Conservation (phyloP, 768 basidiomycete genomes). For the Russula earlei region DNA sequence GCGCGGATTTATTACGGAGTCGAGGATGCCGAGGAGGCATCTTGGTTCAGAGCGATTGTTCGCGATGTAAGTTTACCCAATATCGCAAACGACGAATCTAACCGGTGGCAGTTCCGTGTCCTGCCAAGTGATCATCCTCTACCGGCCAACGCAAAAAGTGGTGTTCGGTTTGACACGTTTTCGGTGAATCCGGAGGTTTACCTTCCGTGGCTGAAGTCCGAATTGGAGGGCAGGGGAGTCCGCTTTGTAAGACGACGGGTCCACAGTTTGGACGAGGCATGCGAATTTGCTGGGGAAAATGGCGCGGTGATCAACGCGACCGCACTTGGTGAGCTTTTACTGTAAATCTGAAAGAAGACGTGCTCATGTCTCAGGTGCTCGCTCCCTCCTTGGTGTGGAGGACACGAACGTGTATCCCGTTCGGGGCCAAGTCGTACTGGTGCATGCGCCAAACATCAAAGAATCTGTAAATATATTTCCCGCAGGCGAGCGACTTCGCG, state of each 20-base stretch:
- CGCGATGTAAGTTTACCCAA: slow-evolving; percentile 28
- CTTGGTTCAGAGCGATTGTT: slow-evolving; percentile 34
- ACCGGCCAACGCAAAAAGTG: slow-evolving; percentile 29
- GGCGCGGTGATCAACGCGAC: slow-evolving; percentile 49
- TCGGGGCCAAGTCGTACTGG: slow-evolving; percentile 74
- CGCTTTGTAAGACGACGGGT: slow-evolving; percentile 36
- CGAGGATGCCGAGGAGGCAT: slow-evolving; percentile 16
- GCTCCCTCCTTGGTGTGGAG: slow-evolving; percentile 71
- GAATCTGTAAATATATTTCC: slow-evolving; percentile 24
- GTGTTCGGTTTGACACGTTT: slow-evolving; percentile 37
- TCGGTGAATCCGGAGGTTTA: slow-evolving; percentile 44
- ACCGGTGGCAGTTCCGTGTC: slow-evolving; percentile 11
- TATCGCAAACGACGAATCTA: neutral
- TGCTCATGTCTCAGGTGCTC: slow-evolving; percentile 38
- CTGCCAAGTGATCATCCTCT: slow-evolving; percentile 28
- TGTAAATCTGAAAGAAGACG: neutral
- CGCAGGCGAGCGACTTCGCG: neutral
- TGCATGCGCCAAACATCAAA: slow-evolving; percentile 57
- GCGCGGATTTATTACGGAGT: slow-evolving; percentile 27
- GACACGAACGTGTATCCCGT: slow-evolving; percentile 68
- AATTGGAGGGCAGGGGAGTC: slow-evolving; percentile 33
- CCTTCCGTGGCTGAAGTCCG: slow-evolving; percentile 38
- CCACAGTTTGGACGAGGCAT: slow-evolving; percentile 38
- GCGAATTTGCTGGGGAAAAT: slow-evolving; percentile 28
- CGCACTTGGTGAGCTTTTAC: slow-evolving; percentile 35